Evolutionary conservation across 106 monocot genomes (phyloP).

Genomic region (Apostasia ramifera): DNA sequence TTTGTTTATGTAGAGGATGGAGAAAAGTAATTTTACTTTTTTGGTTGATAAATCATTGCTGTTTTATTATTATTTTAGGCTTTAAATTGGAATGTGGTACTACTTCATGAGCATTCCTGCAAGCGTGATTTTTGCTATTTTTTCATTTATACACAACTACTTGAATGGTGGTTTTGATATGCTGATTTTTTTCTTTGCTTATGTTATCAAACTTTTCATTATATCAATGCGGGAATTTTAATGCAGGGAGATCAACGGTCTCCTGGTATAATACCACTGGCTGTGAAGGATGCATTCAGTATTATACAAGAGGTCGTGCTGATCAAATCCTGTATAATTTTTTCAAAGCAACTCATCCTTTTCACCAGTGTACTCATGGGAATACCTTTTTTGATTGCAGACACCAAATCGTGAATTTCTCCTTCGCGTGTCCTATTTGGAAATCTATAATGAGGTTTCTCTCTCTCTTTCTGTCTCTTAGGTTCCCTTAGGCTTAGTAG

Average conservation of each 20-base stretch:
- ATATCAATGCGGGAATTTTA: background rate
- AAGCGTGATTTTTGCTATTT: no score
- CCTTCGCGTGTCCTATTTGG: constrained; percentile 92
- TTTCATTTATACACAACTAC: no score
- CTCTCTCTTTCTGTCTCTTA: background rate
- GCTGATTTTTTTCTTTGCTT: no score
- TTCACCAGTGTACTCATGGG: background rate
- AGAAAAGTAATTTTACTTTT: no score
- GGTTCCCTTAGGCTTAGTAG: background rate
- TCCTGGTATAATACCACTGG: constrained; percentile 94
- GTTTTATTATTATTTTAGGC: no score
- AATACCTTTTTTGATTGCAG: constrained; percentile 22
- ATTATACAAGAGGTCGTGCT: constrained; percentile 85
- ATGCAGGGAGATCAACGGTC: constrained; percentile 97
- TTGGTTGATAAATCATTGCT: no score
- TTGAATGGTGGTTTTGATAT: no score
- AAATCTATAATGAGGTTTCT: constrained; percentile 96
- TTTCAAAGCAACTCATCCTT: background rate
- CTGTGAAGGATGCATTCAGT: constrained; percentile 95
- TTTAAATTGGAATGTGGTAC: no score
- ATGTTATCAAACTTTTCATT: no score
- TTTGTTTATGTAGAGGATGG: no score
- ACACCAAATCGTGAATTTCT: constrained; percentile 95
- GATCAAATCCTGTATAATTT: background rate
- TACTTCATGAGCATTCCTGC: no score